A percentile compares a stretch with the other conserved stretches of the same genome.
phyloP scores from a whole-genome alignment of 1,284 basidiomycete genomes.

The Heterobasidion occidentale region DNA sequence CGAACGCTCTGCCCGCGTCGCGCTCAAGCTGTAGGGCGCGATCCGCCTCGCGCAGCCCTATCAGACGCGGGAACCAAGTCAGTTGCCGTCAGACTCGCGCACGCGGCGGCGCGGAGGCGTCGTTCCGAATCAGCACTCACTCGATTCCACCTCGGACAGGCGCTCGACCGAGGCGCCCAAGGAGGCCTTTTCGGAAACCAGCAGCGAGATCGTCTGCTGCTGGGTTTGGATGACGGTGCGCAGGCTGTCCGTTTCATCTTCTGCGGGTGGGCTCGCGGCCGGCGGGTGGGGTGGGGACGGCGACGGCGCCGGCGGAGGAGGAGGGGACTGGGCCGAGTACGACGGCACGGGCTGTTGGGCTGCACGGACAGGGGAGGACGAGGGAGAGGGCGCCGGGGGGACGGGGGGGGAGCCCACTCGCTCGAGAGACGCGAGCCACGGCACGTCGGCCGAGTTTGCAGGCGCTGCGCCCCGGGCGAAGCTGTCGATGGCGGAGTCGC shows the following conservation, averaged over 20 bases:
- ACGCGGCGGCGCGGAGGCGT: neutral
- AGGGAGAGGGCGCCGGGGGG: constrained; percentile 5
- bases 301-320: constrained; percentile 13
- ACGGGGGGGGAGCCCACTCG: constrained; percentile 30
- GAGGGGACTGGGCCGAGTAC: constrained; percentile 7
- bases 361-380: constrained; percentile 4
- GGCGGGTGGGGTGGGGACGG: constrained; percentile 8
- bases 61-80: neutral
- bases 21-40: constrained; percentile 36
- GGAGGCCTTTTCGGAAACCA: constrained; percentile 65
- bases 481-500: constrained; percentile 10
- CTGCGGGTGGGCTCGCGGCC: neutral
- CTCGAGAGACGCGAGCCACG: constrained; percentile 52
- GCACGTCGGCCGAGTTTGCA: constrained; percentile 2
- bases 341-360: neutral
- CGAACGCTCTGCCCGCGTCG: constrained; percentile 28
- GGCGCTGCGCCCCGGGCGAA: constrained; percentile 16
- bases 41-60: constrained; percentile 43
- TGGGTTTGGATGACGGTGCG: constrained; percentile 38
- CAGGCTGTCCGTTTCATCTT: constrained; percentile 19
- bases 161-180: constrained; percentile 45
- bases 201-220: constrained; percentile 54
- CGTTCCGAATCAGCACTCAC: constrained; percentile 16
- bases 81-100: neutral
- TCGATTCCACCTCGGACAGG: constrained; percentile 24